Conservation (phyloP, 1,139 yeast species). For the Pichia inconspicua region DNA sequence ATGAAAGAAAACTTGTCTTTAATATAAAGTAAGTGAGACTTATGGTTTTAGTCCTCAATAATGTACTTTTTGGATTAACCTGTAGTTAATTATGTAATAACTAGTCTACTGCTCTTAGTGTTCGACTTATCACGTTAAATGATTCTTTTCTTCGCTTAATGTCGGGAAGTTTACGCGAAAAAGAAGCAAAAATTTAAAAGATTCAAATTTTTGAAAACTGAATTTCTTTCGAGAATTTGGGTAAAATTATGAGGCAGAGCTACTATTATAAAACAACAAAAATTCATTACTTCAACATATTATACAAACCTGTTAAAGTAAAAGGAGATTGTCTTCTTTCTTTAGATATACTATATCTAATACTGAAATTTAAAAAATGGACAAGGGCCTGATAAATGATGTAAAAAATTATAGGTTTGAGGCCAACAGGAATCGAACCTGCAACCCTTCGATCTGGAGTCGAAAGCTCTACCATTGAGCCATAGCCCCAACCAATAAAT, state of each 20-base stretch:
- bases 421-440: constrained; percentile 43
- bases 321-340: too few relatives aligned
- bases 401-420: constrained; percentile 20
- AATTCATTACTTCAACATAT: too few relatives aligned
- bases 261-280: too few relatives aligned
- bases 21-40: too few relatives aligned
- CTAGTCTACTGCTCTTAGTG: too few relatives aligned
- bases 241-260: not conserved
- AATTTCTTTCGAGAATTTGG: not conserved
- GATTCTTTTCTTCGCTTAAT: not conserved
- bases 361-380: not conserved
- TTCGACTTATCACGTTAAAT: too few relatives aligned
- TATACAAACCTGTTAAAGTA: too few relatives aligned
- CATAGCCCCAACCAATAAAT: constrained; percentile 53
- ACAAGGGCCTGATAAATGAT: not conserved
- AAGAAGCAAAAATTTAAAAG: not conserved
- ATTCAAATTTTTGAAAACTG: not conserved
- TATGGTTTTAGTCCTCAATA: too few relatives aligned
- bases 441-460: constrained; percentile 57
- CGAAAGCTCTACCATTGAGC: constrained; percentile 93
- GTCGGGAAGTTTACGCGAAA: not conserved
- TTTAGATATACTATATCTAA: too few relatives aligned
- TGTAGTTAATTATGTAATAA: too few relatives aligned
- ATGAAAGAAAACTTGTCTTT: too few relatives aligned
- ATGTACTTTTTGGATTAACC: too few relatives aligned